phyloP scores from a whole-genome alignment of 768 basidiomycete genomes.

The Mycena floridula region DNA sequence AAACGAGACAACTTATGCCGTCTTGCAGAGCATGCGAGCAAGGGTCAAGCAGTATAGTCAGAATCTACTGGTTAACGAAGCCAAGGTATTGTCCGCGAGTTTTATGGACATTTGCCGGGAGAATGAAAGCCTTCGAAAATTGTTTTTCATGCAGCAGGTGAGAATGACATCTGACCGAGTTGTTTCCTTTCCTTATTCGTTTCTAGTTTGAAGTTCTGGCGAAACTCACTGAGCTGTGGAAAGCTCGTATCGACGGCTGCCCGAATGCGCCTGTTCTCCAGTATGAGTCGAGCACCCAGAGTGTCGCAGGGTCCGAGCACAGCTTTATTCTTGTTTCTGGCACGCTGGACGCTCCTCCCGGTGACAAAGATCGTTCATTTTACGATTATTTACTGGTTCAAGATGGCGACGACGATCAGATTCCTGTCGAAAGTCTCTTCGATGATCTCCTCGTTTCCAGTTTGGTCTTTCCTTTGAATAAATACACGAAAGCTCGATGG shows the following conservation, averaged over 20 bases:
- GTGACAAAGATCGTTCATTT: conserved; percentile 34
- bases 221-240: conserved; percentile 40
- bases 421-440: conserved; percentile 43
- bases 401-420: conserved; percentile 23
- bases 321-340: conserved; percentile 37
- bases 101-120: conserved; percentile 42
- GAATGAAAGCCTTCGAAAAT: conserved; percentile 36
- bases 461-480: conserved; percentile 36
- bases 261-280: conserved; percentile 41
- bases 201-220: conserved; percentile 42
- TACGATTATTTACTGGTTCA: conserved; percentile 40
- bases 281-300: conserved; percentile 23
- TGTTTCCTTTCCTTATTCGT: conserved; percentile 2
- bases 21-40: conserved; percentile 27
- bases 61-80: conserved; percentile 36
- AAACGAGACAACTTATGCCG: conserved; percentile 27
- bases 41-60: conserved; percentile 18
- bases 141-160: conserved; percentile 51
- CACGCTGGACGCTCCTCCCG: conserved; percentile 30
- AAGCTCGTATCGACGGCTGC: conserved; percentile 41
- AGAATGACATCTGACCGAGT: too few species aligned
- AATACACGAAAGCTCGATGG: conserved; percentile 31
- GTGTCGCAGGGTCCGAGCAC: conserved; percentile 25
- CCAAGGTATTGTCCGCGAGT: conserved; percentile 28
- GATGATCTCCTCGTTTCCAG: conserved; percentile 44